Evolutionary conservation across 2,329 filamentous ascomycete species (phyloP), one percentile per base, ranked within the genome.

Genomic region (Epichloe bromicola): DNA sequence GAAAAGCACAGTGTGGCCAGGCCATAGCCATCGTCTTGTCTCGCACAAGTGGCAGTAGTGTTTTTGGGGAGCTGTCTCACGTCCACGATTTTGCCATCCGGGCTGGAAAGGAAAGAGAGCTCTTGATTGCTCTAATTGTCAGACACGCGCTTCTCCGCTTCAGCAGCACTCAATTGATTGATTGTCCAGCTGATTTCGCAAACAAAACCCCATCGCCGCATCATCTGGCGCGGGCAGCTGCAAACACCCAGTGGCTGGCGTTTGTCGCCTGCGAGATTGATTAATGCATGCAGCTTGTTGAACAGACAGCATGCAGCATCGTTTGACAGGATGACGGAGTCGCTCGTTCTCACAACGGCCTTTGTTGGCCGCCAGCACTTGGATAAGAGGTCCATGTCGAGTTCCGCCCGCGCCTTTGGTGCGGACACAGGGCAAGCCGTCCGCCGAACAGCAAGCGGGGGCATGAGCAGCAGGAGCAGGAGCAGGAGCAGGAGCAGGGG

Each of bases 341-440:
- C 60, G 57, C 58, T 52, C 51, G 55, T 60, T 60, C 60, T 63
- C 61, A 60, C 58, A 51, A 55, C 51, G 56, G 56, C 56, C 12
- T 23, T 42, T 30, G 46, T 8, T 34, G n/a, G 50, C 46, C 17
- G 42, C 39, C 50, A 41, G 15, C 26, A 36, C 53, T 4, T 43
- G 3, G 15, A 23, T 5, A 7, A 12, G 20, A 30, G 40, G 14
- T 26, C n/a, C 48, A 46, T 17, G 39, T 41, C 2, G 17, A 41
- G 17, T 17, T 20, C 45, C 19, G 33, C 33, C 45, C 19, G 45
- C 33, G 19, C 12, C 2, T 4, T 46, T 37, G 19, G 45, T 46
- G 45, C 12, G 11, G 34, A 36, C 14, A 1, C 33, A 23, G 30
- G 48, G 51, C 55, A 52, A 47, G 48, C 30, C 30, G 30, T 30